A percentile compares a stretch with the other conserved stretches of the same genome.
Evolutionary conservation across 1,139 yeast genomes (phyloP).

Genomic region (Protomyces lactucae-debilis): DNA sequence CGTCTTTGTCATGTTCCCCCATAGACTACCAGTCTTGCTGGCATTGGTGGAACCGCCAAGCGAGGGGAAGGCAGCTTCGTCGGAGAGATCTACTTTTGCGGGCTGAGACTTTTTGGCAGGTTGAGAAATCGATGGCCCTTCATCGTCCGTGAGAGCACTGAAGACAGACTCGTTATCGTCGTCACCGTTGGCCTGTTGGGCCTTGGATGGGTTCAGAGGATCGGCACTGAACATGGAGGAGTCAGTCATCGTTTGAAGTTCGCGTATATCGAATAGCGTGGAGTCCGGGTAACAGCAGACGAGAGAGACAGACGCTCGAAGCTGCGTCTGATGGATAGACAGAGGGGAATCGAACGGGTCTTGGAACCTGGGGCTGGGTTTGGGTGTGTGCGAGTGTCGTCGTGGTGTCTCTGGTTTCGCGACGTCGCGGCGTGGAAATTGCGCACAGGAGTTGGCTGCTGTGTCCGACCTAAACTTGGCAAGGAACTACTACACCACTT

Average conservation of each 20-base stretch:
- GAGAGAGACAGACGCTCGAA: neutral
- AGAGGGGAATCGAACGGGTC: neutral
- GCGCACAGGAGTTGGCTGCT: neutral
- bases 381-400: neutral
- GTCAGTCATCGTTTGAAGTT: neutral
- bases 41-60: slow-evolving; percentile 5
- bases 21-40: slow-evolving; percentile 6
- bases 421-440: neutral
- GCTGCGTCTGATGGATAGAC: neutral
- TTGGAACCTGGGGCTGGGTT: neutral
- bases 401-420: neutral
- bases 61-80: slow-evolving; percentile 19
- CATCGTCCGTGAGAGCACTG: neutral
- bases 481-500: too few relatives aligned
- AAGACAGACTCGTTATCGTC: neutral
- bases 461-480: neutral
- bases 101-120: neutral
- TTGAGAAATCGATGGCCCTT: neutral
- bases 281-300: neutral
- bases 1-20: slow-evolving; percentile 7
- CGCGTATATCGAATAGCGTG: too few relatives aligned
- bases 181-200: neutral
- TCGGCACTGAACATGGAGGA: neutral
- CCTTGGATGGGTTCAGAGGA: neutral
- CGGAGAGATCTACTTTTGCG: slow-evolving; percentile 1